phyloP scores from a whole-genome alignment of 306 rosid species.

The Fragaria iinumae region DNA sequence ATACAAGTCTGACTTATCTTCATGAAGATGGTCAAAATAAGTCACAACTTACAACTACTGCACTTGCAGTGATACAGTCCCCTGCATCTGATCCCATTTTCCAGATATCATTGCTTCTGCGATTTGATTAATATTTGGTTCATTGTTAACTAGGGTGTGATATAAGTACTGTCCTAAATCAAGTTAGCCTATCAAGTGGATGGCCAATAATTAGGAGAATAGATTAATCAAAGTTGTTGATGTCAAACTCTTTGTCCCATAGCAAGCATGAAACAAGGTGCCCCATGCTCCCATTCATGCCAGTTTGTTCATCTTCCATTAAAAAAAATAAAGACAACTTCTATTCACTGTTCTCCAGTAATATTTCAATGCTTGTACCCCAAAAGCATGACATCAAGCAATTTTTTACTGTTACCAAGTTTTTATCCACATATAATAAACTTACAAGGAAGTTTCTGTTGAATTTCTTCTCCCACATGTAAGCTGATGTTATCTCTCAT shows the following conservation, averaged over 20 bases:
- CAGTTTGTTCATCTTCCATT: not conserved
- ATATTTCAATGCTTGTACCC: not conserved
- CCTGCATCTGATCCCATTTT: not conserved
- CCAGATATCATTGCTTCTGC: not conserved
- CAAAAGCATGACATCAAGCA: not conserved
- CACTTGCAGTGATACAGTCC: not conserved
- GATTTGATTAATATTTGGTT: not conserved
- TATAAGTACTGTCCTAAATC: not conserved
- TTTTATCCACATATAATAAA: not conserved
- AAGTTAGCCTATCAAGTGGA: not conserved
- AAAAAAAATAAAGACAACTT: not conserved
- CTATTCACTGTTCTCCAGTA: too few species aligned
- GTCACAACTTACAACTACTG: not conserved
- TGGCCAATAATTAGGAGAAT: not conserved
- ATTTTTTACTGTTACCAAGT: not conserved
- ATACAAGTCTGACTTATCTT: not conserved
- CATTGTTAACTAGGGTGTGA: not conserved
- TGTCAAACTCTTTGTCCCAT: conserved; percentile 10
- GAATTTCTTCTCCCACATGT: not conserved
- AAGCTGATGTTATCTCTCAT: not conserved
- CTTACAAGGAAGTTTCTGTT: not conserved
- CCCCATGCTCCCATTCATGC: not conserved
- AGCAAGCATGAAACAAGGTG: not conserved
- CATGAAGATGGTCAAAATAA: not conserved
- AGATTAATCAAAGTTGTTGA: not conserved